These are phyloP conservation scores for Amanita brunnescens DNA, from an alignment of 768 basidiomycete species.

Conservation along the genomic window DNA sequence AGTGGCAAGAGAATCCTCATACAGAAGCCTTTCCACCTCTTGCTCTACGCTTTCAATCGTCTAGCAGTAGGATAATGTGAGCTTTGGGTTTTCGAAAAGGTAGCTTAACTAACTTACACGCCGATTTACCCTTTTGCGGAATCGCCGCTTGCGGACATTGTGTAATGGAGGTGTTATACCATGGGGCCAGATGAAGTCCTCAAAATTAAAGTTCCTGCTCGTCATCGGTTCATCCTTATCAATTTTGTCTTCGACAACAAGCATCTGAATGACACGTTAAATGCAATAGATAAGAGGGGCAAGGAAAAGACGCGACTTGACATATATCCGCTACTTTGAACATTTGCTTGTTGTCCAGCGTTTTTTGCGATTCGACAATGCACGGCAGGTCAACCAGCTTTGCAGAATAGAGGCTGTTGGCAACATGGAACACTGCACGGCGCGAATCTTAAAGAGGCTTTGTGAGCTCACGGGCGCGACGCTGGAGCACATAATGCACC, in stretches of 20 bases:
- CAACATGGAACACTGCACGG: constrained; percentile 82
- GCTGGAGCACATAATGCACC: constrained; percentile 35
- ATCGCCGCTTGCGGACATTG: constrained; percentile 84
- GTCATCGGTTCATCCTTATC: constrained; percentile 59
- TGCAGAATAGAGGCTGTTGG: constrained; percentile 70
- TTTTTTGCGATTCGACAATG: constrained; percentile 92
- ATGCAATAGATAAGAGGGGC: constrained; percentile 10
- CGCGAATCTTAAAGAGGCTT: constrained; percentile 61
- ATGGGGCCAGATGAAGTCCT: constrained; percentile 97
- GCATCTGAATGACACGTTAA: constrained; percentile 52
- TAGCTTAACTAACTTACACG: constrained; percentile 41
- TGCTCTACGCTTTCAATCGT: constrained; percentile 93
- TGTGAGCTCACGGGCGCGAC: constrained; percentile 3
- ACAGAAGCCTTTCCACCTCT: constrained; percentile 81
- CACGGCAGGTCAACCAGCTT: constrained; percentile 96
- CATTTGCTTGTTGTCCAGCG: constrained; percentile 92
- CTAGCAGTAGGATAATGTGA: constrained; percentile 26
- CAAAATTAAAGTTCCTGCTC: constrained; percentile 73
- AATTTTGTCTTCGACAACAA: constrained; percentile 74
- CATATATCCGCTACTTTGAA: constrained; percentile 99
- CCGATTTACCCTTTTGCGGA: constrained; percentile 82
- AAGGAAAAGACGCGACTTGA: constrained; percentile 47
- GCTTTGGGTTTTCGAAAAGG: neutral
- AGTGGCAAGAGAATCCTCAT: constrained; percentile 66
- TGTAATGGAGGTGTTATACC: constrained; percentile 91